Evolutionary conservation across 2,329 filamentous ascomycete species (phyloP).

Genomic region (Paraphoma chrysanthemicola): DNA sequence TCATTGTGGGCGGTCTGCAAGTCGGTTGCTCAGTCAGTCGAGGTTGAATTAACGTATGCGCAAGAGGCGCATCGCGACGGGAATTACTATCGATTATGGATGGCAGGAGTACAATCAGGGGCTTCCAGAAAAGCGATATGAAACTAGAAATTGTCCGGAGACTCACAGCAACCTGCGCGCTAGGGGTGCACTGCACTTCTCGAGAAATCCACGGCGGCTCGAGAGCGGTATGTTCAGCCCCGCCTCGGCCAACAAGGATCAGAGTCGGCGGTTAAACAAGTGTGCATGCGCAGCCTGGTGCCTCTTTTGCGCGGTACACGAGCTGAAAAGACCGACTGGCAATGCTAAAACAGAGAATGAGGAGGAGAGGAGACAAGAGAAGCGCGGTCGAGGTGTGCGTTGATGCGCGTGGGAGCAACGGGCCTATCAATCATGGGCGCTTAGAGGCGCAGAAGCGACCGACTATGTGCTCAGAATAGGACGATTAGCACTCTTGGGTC

Average conservation of each 20-base stretch:
- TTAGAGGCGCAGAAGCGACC: constrained; percentile 43
- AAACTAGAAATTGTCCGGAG: constrained; percentile 36
- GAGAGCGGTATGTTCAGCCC: constrained; percentile 47
- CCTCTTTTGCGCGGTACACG: constrained; percentile 37
- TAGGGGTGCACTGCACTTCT: constrained; percentile 43
- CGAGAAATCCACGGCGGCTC: constrained; percentile 45
- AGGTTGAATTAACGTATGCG: constrained; percentile 26
- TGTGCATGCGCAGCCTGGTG: constrained; percentile 20
- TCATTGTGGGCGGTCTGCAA: constrained; percentile 51
- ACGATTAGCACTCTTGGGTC: constrained; percentile 32
- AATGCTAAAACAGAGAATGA: constrained; percentile 28
- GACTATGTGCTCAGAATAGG: constrained; percentile 48
- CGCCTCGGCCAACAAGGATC: constrained; percentile 47
- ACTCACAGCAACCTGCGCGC: constrained; percentile 49
- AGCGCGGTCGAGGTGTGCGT: constrained; percentile 37
- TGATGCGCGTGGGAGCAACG: constrained; percentile 38
- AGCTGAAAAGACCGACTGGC: constrained; percentile 43
- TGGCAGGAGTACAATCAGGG: constrained; percentile 36
- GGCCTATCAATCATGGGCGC: constrained; percentile 48
- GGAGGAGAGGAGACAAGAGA: constrained; percentile 36
- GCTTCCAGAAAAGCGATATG: constrained; percentile 32
- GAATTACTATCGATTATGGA: constrained; percentile 36
- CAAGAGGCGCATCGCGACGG: constrained; percentile 40
- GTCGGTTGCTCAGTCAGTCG: constrained; percentile 37
- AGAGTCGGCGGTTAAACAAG: constrained; percentile 38